Conservation (phyloP, 345 rosid species). For the Durio zibethinus region DNA sequence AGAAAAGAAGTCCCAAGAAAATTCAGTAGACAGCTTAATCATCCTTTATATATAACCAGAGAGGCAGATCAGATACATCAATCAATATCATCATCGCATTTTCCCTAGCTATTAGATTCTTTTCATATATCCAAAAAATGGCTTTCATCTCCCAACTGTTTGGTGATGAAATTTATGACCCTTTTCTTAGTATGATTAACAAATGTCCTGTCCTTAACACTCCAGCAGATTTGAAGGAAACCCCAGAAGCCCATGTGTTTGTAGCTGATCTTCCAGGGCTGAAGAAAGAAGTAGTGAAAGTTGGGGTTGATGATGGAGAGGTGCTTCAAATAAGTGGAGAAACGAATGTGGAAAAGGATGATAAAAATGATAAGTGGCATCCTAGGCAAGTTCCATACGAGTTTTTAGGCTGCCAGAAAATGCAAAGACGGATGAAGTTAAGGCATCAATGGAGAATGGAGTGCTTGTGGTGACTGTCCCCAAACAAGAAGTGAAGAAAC, state of each 20-base stretch:
- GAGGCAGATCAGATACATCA: neutral
- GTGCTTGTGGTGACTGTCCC: constrained; percentile 42
- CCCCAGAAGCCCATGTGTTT: constrained; percentile 44
- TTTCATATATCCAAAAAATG: constrained; percentile 20
- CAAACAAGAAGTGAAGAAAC: constrained; percentile 35
- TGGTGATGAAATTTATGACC: constrained; percentile 39
- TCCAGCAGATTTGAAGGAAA: constrained; percentile 50
- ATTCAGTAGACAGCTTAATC: neutral
- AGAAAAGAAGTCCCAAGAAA: neutral
- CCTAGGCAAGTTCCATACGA: constrained; percentile 35
- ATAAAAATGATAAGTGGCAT: constrained; percentile 40
- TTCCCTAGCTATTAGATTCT: neutral
- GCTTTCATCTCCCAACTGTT: constrained; percentile 33
- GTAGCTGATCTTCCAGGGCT: constrained; percentile 44
- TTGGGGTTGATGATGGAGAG: constrained; percentile 35
- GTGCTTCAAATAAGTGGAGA: constrained; percentile 42
- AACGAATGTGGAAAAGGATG: constrained; percentile 28
- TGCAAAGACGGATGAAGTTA: constrained; percentile 38
- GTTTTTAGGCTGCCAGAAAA: constrained; percentile 45
- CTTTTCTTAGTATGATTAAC: constrained; percentile 46
- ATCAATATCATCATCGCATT: neutral
- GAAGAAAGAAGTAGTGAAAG: constrained; percentile 45
- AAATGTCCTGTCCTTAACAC: constrained; percentile 47
- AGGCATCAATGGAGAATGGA: constrained; percentile 45
- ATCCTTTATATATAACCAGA: constrained; percentile 2